Percentiles rank a stretch among this genome's conserved stretches.
Evolutionary conservation across 108 stramenopile species (phyloP).

Genomic region (Cyclotella distinguenda): DNA sequence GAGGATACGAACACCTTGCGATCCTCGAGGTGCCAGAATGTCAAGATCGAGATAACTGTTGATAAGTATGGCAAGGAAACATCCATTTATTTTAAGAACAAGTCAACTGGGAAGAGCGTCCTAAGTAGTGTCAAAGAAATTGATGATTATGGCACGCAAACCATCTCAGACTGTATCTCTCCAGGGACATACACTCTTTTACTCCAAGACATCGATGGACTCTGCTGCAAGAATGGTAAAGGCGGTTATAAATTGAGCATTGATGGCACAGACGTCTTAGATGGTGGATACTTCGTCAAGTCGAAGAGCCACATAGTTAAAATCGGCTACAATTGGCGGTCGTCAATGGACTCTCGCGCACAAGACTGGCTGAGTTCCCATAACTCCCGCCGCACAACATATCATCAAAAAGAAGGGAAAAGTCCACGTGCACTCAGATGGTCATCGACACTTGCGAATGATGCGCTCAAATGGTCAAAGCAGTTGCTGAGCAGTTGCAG

Average conservation of each 20-base stretch:
- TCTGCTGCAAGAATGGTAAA: conserved; percentile 29
- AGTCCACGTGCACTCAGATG: conserved; percentile 12
- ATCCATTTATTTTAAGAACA: conserved; percentile 12
- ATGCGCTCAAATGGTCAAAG: conserved; percentile 10
- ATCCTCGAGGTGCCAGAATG: not conserved
- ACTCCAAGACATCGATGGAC: conserved; percentile 21
- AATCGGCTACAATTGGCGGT: conserved; percentile 16
- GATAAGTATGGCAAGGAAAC: conserved; percentile 32
- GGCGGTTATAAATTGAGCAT: conserved; percentile 19
- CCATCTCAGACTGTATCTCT: conserved; percentile 7
- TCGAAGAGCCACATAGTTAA: conserved; percentile 22
- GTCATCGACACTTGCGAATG: conserved; percentile 16
- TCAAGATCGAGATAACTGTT: conserved; percentile 28
- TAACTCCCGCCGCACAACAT: conserved; percentile 16
- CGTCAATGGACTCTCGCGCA: conserved; percentile 19
- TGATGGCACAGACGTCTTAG: conserved; percentile 17
- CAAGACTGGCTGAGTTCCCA: conserved; percentile 34
- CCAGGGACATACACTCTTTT: conserved; percentile 18
- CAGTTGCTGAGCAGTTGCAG: conserved; percentile 4
- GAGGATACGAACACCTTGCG: not conserved
- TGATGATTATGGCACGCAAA: conserved; percentile 24
- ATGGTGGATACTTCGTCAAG: conserved; percentile 21
- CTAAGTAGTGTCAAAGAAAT: conserved; percentile 17
- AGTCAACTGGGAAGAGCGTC: conserved; percentile 3
- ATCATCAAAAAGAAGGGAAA: conserved; percentile 17